A percentile compares a stretch with the other conserved stretches of the same genome.
Evolutionary conservation across 345 rosid genomes (phyloP).

Genomic region (Euphorbia tirucalli): DNA sequence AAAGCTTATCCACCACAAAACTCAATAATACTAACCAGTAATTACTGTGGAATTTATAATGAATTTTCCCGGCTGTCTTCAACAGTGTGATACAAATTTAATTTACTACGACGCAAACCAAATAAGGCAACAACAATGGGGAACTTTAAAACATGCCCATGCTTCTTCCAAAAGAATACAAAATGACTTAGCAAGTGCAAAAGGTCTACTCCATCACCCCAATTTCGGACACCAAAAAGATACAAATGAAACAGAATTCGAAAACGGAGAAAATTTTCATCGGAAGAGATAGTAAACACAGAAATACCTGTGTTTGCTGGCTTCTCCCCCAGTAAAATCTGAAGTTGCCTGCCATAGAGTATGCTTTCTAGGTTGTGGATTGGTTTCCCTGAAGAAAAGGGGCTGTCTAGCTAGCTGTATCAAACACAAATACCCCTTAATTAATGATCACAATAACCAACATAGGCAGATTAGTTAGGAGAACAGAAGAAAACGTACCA

Average conservation of each 20-base stretch:
- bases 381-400: slow-evolving; percentile 91
- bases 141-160: background rate
- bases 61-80: background rate
- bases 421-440: slow-evolving; percentile 11
- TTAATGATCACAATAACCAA: background rate
- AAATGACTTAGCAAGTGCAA: background rate
- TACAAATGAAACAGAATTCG: background rate
- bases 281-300: background rate
- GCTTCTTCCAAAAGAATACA: background rate
- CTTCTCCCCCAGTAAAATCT: slow-evolving; percentile 98
- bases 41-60: background rate
- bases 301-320: slow-evolving; percentile 66
- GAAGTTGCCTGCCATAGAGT: slow-evolving; percentile 98
- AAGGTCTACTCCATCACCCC: background rate
- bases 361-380: slow-evolving; percentile 97
- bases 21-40: background rate
- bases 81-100: background rate
- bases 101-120: background rate
- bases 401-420: slow-evolving; percentile 91
- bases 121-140: background rate
- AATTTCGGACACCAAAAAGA: background rate
- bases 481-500: slow-evolving; percentile 41
- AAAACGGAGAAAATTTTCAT: background rate
- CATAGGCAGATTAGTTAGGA: background rate
- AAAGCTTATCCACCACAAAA: background rate